A percentile compares a stretch with the other conserved stretches of the same genome.
These are phyloP conservation scores for Cryptococcus jaspeensis DNA, from an alignment of 1,284 basidiomycete genomes.

Conservation along the genomic window DNA sequence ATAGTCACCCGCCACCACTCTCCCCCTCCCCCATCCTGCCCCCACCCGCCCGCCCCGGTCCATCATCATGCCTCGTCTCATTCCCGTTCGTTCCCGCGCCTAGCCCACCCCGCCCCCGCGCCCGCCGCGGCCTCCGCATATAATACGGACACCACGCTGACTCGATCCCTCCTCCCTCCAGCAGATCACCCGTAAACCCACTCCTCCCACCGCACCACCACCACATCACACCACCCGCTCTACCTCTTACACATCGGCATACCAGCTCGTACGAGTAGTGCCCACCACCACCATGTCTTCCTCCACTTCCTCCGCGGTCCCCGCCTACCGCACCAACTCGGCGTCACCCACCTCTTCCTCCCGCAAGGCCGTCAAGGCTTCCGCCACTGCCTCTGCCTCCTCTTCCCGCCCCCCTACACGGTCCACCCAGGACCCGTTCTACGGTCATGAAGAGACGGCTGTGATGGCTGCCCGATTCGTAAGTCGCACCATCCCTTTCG, in stretches of 20 bases:
- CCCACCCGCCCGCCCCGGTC: not conserved
- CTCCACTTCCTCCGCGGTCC: constrained; percentile 24
- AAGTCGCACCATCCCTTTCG: constrained; percentile 50
- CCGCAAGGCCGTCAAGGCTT: constrained; percentile 45
- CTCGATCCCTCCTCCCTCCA: not conserved
- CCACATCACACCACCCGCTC: not conserved
- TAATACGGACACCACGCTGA: not conserved
- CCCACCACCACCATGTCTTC: constrained; percentile 22
- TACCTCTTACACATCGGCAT: not conserved
- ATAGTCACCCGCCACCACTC: not conserved
- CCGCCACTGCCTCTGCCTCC: constrained; percentile 39
- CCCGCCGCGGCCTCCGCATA: not conserved
- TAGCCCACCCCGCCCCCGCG: not conserved
- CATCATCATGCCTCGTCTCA: constrained; percentile 4
- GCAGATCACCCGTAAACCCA: constrained; percentile 1
- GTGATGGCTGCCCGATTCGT: constrained; percentile 72
- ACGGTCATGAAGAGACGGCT: constrained; percentile 69
- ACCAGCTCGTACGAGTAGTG: not conserved
- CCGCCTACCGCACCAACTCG: constrained; percentile 36
- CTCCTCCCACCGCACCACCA: not conserved
- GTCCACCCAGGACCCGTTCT: constrained; percentile 62
- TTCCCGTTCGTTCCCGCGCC: constrained; percentile 2
- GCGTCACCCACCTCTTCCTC: constrained; percentile 43
- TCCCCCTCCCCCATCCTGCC: not conserved
- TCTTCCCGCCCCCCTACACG: constrained; percentile 35